Evolutionary conservation across 257 asterid species (phyloP), one percentile per base, ranked within the genome.

Genomic region (Echites panduratus): DNA sequence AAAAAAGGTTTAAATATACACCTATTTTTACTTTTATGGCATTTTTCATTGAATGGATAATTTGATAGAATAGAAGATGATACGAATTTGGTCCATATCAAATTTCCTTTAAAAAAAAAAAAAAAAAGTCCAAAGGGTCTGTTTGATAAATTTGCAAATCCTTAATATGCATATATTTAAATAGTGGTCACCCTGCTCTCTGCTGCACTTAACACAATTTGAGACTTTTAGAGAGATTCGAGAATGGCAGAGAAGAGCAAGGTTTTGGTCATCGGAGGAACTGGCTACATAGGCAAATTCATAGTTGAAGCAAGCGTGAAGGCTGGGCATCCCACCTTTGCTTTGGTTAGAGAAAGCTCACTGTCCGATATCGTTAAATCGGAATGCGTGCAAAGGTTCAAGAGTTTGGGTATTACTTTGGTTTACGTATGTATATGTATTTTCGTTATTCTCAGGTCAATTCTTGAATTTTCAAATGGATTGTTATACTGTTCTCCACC

Each of bases 221-320:
- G 38, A 32, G 3, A 32, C 38, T 32, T 3, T n/a, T 32, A 3
- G 38, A 32, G 38, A 32, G 1, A 1, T 32, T 32, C 38, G 3
- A 32, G 73, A 75, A 90, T 89, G 96, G 95, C 84, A 0, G 89
- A 79, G 64, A 87, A 85, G 62, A 92, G 95, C 90, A 90, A 89
- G 89, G 80, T 93, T 77, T 56, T 93, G 85, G 76, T 93, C 61
- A 97, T 41, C 9, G 45, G 98, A 22, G 98, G 92, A 74, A 89
- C 97, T 0, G 98, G 98, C 29, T 85, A 87, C 77, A 79, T 89
- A 59, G 96, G 98, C 0, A 90, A 90, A 76, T 89, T 79, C 85
- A 69, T 93, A 5, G 84, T 88, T 1, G 92, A 90, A 79, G 97
- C 97, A 7, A 80, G 90, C 62, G 85, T 82, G 0, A 89, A 84